Evolutionary conservation across 192 early-diverging fungal genomes (phyloP), one percentile per base, ranked within the genome.

Genomic region (Coemansia sp.): DNA sequence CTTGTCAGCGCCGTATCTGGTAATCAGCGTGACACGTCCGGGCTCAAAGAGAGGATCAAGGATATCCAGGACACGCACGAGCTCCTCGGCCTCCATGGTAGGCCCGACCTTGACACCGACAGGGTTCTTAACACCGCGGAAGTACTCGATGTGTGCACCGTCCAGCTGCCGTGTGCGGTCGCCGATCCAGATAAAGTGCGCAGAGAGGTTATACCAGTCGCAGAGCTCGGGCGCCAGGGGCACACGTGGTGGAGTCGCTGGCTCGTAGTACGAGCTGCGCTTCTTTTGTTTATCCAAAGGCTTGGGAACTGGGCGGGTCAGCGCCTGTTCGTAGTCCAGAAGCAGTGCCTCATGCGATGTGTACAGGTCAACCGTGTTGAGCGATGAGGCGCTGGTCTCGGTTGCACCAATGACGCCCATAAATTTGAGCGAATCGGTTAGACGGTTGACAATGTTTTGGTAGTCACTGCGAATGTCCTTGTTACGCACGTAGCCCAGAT

Each of bases 111-210:
- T 99, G 66, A 99, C 86, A 42, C 96, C 96, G 49, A 99, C 89
- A 5, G 96, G 96, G 77, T 99, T 99, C 51, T 84, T 84, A 48
- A 99, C 87, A n/a, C 96, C 96, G 54, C 93, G 81, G 81, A 99
- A 95, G 77, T 96, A 99, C 63, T 99, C 95, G 3, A 99, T 86
- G 58, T 99, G 96, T 0, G 89, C 96, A 23, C 93, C 95, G 66
- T 95, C 86, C 2, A 95, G 79, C 66, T 98, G 93, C 23, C 96
- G 84, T 3, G 96, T 99, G 40, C 96, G 88, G 80, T 99, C 96
- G 23, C 96, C 96, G 59, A 98, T 93, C 96, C 96, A 99, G 66
- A 99, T 82, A 68, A 94, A 98, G 77, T 99, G 96, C 3, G 96
- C 85, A 14, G 93, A 92, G 25, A 93, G 70, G 71, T 99, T 99